Evolutionary conservation across 1,284 basidiomycete genomes (phyloP), one percentile per base, ranked within the genome.

Genomic region (Farysia itapuensis): DNA sequence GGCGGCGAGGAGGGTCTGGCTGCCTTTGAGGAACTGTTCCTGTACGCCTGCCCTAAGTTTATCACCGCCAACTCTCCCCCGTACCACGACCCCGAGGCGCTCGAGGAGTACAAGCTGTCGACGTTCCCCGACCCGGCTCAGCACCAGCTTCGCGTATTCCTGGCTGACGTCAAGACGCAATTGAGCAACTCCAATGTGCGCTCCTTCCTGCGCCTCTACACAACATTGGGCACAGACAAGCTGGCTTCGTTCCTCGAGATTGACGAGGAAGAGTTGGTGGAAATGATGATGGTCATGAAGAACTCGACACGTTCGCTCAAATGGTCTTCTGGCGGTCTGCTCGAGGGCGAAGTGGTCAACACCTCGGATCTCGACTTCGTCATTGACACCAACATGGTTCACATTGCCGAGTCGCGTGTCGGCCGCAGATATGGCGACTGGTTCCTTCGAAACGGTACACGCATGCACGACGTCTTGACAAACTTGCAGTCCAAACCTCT

Each of bases 231-330:
- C 52, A 87, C 92, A 7, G 84, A 84, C 73, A 97, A 96, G 80
- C 83, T 98, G 24, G 88, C 94, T 2, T 85, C 85, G 56, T 94
- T 97, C 83, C 81, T 95, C 21, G 80, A 80, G 83, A 85, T 67
- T 13, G 89, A 90, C 67, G 92, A 97, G 79, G 93, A 97, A 76
- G 88, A 91, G 76, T 86, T 96, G 66, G 83, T 97, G 43, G 88
- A 94, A 80, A 89, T 93, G 82, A 84, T 97, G 82, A 96, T 97
- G 90, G 86, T 92, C 35, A 84, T 95, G 80, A 97, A 98, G 81
- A 86, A 87, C 60, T 85, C 86, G 2, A 79, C 78, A 39, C 77
- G 81, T 48, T 81, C 79, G 39, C 71, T 80, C 53, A 89, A 87
- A 66, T 84, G 88, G 74, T 85, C 83, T 46, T 80, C 49, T 84